Conservation (phyloP, 345 rosid species). For the Crucihimalaya himalaica region DNA sequence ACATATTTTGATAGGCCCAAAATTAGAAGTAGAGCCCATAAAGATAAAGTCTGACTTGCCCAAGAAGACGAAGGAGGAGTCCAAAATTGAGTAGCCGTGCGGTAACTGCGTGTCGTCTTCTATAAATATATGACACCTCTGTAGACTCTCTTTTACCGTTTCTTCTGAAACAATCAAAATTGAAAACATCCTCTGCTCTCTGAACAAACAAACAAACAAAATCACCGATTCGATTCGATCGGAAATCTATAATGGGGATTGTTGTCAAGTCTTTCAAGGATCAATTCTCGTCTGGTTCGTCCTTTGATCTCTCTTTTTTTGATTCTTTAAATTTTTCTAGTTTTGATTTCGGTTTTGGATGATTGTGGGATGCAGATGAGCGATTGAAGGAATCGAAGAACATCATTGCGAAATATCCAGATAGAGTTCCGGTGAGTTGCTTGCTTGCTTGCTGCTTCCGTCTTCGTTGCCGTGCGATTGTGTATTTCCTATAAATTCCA, state of each 20-base stretch:
- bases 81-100: not conserved
- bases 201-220: not conserved
- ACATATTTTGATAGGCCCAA: not conserved
- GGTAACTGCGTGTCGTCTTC: conserved; percentile 19
- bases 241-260: conserved; percentile 24
- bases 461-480: conserved; percentile 16
- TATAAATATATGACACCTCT: not conserved
- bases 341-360: not conserved
- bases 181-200: conserved; percentile 26
- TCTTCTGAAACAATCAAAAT: conserved; percentile 30
- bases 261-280: conserved; percentile 45
- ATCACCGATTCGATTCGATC: conserved; percentile 13
- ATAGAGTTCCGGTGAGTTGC: conserved; percentile 65
- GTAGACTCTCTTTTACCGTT: not conserved
- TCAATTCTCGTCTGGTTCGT: conserved; percentile 39
- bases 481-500: not conserved
- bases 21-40: conserved; percentile 3
- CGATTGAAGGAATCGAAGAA: conserved; percentile 58
- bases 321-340: not conserved
- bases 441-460: conserved; percentile 12
- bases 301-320: not conserved
- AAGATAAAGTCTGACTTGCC: not conserved
- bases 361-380: conserved; percentile 43
- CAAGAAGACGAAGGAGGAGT: not conserved
- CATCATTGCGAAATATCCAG: conserved; percentile 61